These are phyloP conservation scores for Talaromyces sp. DNA, from an alignment of 2,329 filamentous ascomycete genomes.

Conservation along the genomic window DNA sequence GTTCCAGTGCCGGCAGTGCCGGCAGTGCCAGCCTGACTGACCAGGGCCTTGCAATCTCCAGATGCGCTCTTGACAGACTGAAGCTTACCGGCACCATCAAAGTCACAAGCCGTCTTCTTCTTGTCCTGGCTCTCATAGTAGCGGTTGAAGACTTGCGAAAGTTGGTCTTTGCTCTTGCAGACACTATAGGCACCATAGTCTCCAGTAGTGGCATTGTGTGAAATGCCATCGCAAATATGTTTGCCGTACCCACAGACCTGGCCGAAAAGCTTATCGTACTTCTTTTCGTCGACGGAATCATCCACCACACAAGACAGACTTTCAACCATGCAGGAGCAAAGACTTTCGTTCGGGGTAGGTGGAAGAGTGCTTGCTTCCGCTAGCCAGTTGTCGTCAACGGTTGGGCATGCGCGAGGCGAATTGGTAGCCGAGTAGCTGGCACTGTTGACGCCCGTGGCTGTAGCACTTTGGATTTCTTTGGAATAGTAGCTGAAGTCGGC, in stretches of 20 bases:
- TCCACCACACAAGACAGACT: conserved; percentile 71
- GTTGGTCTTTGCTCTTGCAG: conserved; percentile 48
- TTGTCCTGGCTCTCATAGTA: conserved; percentile 48
- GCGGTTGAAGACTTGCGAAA: conserved; percentile 50
- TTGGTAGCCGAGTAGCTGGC: conserved; percentile 72
- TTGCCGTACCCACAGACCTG: conserved; percentile 44
- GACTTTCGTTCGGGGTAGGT: conserved; percentile 73
- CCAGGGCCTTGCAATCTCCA: conserved; percentile 16
- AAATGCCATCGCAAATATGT: conserved; percentile 43
- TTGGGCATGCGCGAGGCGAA: conserved; percentile 72
- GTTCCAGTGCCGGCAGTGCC: conserved; percentile 41
- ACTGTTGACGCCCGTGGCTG: conserved; percentile 67
- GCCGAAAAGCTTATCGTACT: conserved; percentile 70
- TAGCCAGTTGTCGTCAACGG: conserved; percentile 66
- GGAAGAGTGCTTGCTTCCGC: conserved; percentile 68
- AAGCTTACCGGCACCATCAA: conserved; percentile 43
- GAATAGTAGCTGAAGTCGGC: conserved; percentile 75
- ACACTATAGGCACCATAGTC: conserved; percentile 53
- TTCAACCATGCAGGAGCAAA: conserved; percentile 84
- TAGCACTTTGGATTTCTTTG: conserved; percentile 68
- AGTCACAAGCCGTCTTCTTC: conserved; percentile 46
- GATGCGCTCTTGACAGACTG: conserved; percentile 31
- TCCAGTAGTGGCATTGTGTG: conserved; percentile 43
- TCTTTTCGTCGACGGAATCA: conserved; percentile 57
- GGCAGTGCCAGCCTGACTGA: conserved; percentile 30